phyloP scores from a whole-genome alignment of 257 asterid genomes.

The Marsdenia floribunda region DNA sequence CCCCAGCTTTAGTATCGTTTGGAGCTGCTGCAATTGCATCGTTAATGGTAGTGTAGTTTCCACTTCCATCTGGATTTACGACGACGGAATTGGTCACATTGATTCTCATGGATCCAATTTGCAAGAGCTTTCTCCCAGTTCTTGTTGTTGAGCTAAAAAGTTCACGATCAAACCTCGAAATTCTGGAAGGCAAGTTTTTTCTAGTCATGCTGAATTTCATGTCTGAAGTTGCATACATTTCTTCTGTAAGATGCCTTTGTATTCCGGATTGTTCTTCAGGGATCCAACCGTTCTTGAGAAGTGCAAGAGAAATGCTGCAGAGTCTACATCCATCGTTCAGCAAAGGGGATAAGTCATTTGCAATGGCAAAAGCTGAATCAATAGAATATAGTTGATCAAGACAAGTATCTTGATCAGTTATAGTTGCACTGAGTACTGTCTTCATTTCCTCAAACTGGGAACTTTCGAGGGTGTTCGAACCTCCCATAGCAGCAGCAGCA shows the following conservation, averaged over 20 bases:
- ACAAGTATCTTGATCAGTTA: constrained; percentile 31
- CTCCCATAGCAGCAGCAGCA: not conserved
- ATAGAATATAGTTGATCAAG: constrained; percentile 19
- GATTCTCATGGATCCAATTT: not conserved
- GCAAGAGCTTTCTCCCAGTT: constrained; percentile 18
- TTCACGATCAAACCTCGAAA: not conserved
- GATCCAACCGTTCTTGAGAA: constrained; percentile 28
- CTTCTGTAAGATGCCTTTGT: constrained; percentile 8
- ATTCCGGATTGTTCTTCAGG: not conserved
- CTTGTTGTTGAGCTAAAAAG: not conserved
- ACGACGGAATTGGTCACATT: constrained; percentile 23
- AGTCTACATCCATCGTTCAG: constrained; percentile 21
- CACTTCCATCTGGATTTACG: constrained; percentile 35
- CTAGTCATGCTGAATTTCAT: not conserved
- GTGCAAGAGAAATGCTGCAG: constrained; percentile 30
- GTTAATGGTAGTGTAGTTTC: constrained; percentile 22
- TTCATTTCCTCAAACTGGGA: constrained; percentile 4
- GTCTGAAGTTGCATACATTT: not conserved
- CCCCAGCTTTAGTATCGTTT: constrained; percentile 1
- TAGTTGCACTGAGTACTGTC: constrained; percentile 28
- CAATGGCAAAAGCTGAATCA: constrained; percentile 11
- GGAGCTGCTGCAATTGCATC: constrained; percentile 32
- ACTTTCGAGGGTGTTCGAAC: constrained; percentile 10
- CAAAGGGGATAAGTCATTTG: constrained; percentile 10
- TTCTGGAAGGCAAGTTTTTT: not conserved